Evolutionary conservation across 1,284 basidiomycete genomes (phyloP).

Genomic region (Ganoderma resinaceum): DNA sequence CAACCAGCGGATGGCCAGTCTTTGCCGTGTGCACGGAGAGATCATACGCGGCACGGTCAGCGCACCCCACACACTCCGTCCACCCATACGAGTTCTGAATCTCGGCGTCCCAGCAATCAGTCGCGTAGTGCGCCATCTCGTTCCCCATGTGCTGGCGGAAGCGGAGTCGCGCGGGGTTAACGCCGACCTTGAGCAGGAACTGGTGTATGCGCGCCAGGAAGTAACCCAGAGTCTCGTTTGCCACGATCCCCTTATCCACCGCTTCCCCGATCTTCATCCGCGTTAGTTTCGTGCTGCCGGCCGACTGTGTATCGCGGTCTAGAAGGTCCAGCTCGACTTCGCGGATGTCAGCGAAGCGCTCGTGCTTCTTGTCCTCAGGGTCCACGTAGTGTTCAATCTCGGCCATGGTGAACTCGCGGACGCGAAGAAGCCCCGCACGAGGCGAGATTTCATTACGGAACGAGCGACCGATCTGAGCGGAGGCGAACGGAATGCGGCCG

Average conservation of each 20-base stretch:
- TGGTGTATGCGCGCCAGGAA: constrained; percentile 94
- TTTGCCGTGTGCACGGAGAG: constrained; percentile 60
- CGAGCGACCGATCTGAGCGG: constrained; percentile 94
- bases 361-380: constrained; percentile 91
- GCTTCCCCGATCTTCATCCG: constrained; percentile 89
- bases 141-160: constrained; percentile 98
- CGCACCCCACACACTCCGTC: constrained; percentile 99
- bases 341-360: constrained; percentile 84
- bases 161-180: constrained; percentile 85
- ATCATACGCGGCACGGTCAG: constrained; percentile 97
- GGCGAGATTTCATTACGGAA: constrained; percentile 99
- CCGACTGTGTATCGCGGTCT: constrained; percentile 83
- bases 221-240: constrained; percentile 98
- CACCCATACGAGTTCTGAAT: constrained; percentile 95
- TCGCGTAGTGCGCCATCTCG: constrained; percentile 99
- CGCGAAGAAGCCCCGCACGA: constrained; percentile 93
- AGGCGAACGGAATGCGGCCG: constrained; percentile 94
- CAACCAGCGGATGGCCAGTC: constrained; percentile 80
- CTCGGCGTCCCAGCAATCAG: constrained; percentile 99
- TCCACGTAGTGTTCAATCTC: constrained; percentile 99
- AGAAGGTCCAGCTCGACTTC: constrained; percentile 82
- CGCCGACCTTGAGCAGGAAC: constrained; percentile 93
- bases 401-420: constrained; percentile 99
- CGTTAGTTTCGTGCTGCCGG: constrained; percentile 74
- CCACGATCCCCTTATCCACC: constrained; percentile 86